Evolutionary conservation across 1,139 yeast genomes (phyloP).

Genomic region (Geotrichum bryndzae): DNA sequence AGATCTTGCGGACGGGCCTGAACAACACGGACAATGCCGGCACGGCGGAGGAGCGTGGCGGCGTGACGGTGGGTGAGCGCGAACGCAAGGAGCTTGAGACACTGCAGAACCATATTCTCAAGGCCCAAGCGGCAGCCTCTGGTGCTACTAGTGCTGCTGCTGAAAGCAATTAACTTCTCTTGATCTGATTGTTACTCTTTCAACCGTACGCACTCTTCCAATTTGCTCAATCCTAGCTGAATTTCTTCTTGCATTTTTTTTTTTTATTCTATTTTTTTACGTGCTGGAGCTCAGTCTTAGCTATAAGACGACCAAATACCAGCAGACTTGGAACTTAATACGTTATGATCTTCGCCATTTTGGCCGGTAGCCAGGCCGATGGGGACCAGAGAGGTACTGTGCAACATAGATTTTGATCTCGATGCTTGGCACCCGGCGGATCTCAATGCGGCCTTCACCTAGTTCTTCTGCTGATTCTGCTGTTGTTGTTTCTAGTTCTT

Average conservation of each 20-base stretch:
- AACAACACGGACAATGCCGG: not conserved
- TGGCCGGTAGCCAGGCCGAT: not conserved
- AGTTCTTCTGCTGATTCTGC: not conserved
- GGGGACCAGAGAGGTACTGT: not conserved
- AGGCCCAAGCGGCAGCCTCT: not conserved
- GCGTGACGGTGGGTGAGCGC: not conserved
- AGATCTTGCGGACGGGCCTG: slow-evolving; percentile 19
- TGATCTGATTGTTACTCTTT: not conserved
- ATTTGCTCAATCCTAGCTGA: not conserved
- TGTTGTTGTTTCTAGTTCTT: not conserved
- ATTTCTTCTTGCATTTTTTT: not conserved
- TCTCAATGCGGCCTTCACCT: not conserved
- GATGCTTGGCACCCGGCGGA: slow-evolving; percentile 11
- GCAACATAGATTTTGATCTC: slow-evolving; percentile 14
- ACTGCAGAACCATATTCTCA: not conserved
- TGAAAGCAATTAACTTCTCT: not conserved
- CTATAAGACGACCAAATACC: not conserved
- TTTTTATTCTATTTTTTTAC: not conserved
- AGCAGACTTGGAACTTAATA: not conserved
- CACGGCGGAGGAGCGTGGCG: not conserved
- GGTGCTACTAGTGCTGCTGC: not conserved
- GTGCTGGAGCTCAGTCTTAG: not conserved
- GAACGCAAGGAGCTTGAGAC: slow-evolving; percentile 1
- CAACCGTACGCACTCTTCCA: not conserved
- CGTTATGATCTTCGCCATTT: not conserved